Evolutionary conservation across 2,329 filamentous ascomycete genomes (phyloP).

Genomic region (Cytospora schulzeri): DNA sequence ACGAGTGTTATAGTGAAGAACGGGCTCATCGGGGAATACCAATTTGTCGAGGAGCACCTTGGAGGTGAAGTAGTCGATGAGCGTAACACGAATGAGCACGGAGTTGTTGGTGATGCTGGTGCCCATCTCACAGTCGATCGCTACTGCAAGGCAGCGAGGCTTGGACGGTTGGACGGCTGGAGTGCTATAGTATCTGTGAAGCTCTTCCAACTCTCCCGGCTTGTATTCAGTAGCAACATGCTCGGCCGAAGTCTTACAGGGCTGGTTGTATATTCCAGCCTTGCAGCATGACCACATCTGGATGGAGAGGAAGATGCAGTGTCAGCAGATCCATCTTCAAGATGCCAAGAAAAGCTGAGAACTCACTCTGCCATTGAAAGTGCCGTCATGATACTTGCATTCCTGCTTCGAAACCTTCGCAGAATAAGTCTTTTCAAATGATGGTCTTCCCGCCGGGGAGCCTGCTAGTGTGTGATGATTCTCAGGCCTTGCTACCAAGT

Average conservation of each 20-base stretch:
- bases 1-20: slow-evolving; percentile 52
- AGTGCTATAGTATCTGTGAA: slow-evolving; percentile 8
- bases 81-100: slow-evolving; percentile 55
- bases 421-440: neutral
- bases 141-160: neutral
- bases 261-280: neutral
- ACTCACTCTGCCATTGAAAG: slow-evolving; percentile 11
- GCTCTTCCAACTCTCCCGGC: slow-evolving; percentile 7
- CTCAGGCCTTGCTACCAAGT: neutral
- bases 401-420: neutral
- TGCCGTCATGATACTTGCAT: slow-evolving; percentile 6
- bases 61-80: slow-evolving; percentile 54
- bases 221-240: slow-evolving; percentile 4
- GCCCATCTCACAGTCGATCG: slow-evolving; percentile 60
- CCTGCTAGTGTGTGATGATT: neutral
- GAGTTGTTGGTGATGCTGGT: slow-evolving; percentile 45
- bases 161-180: neutral
- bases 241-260: slow-evolving; percentile 2
- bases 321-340: neutral
- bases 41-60: slow-evolving; percentile 52
- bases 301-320: neutral
- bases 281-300: slow-evolving; percentile 11
- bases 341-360: neutral
- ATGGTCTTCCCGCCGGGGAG: neutral
- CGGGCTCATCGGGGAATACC: slow-evolving; percentile 48